Evolutionary conservation across 2,329 filamentous ascomycete genomes (phyloP).

Genomic region (Cryphonectria japonica): DNA sequence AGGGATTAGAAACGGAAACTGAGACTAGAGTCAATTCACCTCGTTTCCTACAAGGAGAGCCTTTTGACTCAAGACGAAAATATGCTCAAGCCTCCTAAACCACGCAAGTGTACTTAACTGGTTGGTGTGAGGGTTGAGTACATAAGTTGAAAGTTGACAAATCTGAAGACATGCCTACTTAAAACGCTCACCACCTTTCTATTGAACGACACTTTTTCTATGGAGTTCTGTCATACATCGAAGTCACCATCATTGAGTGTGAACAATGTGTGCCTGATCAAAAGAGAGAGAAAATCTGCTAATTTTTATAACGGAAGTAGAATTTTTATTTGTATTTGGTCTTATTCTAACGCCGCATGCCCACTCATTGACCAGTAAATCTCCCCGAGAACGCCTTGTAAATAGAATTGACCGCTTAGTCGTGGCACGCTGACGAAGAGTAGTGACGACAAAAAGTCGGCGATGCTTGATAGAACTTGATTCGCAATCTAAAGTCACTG

Average conservation of each 20-base stretch:
- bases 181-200: neutral
- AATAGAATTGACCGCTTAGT: constrained; percentile 11
- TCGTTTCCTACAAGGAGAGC: neutral
- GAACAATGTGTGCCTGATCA: neutral
- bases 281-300: neutral
- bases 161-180: no score
- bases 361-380: neutral
- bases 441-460: constrained; percentile 3
- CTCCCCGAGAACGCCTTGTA: constrained; percentile 10
- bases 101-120: neutral
- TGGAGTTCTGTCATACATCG: neutral
- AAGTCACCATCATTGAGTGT: neutral
- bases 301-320: neutral
- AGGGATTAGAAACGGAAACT: neutral
- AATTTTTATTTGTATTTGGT: neutral
- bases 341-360: constrained; percentile 12
- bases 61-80: no score
- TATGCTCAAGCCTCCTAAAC: neutral
- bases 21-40: neutral
- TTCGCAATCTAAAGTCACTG: neutral
- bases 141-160: no score
- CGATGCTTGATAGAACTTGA: neutral
- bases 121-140: neutral
- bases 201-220: neutral
- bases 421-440: neutral